Conservation (phyloP, 176 grass and related monocot genomes). For the Zoysia pacifica region DNA sequence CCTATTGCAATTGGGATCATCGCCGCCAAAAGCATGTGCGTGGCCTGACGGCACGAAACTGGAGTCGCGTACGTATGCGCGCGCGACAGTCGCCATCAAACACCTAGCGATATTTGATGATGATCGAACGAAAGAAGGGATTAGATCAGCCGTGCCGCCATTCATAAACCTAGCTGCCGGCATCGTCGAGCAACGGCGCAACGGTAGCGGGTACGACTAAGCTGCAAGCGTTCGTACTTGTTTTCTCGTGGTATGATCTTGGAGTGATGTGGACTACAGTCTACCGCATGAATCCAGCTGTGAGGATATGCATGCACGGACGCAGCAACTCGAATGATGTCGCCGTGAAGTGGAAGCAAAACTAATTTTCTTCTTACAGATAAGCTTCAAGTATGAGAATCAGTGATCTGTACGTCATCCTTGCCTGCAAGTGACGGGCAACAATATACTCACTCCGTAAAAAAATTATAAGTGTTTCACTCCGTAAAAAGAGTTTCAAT, state of each 20-base stretch:
- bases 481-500: no score
- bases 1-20: background rate
- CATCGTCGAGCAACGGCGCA: no score
- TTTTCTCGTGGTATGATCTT: slow-evolving; percentile 11
- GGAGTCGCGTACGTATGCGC: background rate
- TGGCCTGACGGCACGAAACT: background rate
- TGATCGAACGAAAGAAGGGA: background rate
- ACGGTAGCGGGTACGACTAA: background rate
- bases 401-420: slow-evolving; percentile 1
- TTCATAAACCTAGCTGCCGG: background rate
- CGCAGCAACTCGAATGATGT: slow-evolving; percentile 24
- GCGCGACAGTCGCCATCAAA: background rate
- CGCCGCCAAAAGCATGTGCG: background rate
- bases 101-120: background rate
- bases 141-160: slow-evolving; percentile 21
- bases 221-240: background rate
- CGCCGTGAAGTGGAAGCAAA: slow-evolving; percentile 32
- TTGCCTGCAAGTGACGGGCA: background rate
- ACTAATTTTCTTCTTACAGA: background rate
- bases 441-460: no score
- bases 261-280: slow-evolving; percentile 9
- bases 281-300: background rate
- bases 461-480: no score
- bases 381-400: background rate
- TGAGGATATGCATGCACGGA: slow-evolving; percentile 24